A percentile compares a stretch with the other conserved stretches of the same genome.
Conservation (phyloP, 139 green algal species). For the Tetraselmis chui region DNA sequence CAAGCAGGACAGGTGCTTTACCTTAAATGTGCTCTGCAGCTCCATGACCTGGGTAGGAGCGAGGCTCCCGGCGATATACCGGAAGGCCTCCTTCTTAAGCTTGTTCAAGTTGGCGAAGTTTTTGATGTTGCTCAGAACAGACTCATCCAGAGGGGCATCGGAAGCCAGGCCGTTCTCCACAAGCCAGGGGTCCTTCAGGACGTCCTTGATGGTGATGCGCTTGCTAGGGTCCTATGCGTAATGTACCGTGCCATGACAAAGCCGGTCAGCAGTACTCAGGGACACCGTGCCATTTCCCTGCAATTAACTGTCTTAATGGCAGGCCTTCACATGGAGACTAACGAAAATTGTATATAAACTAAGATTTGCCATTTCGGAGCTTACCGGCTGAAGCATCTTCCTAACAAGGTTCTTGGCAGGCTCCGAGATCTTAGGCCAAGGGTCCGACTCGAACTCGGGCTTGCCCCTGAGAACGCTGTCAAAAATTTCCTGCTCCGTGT, state of each 20-base stretch:
- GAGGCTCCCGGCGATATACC: background rate
- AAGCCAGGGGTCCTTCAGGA: slow-evolving; percentile 91
- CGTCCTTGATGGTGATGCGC: slow-evolving; percentile 67
- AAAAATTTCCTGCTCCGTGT: slow-evolving; percentile 86
- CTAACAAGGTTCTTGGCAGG: slow-evolving; percentile 41
- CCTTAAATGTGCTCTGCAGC: background rate
- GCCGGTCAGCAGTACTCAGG: too few relatives aligned
- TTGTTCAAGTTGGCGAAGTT: slow-evolving; percentile 93
- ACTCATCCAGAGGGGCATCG: slow-evolving; percentile 62
- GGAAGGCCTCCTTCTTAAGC: slow-evolving; percentile 87
- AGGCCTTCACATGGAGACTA: too few relatives aligned
- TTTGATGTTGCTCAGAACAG: slow-evolving; percentile 79
- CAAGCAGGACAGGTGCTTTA: too few relatives aligned
- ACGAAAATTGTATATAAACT: too few relatives aligned
- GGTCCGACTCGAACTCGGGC: slow-evolving; percentile 62
- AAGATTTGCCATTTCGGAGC: too few relatives aligned
- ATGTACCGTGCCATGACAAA: background rate
- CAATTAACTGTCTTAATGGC: too few relatives aligned
- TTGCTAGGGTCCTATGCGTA: slow-evolving; percentile 60
- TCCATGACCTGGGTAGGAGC: background rate
- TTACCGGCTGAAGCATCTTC: slow-evolving; percentile 49
- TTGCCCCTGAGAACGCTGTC: slow-evolving; percentile 56
- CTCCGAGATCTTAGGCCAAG: slow-evolving; percentile 65
- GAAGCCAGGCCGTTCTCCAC: slow-evolving; percentile 64
- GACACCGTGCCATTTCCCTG: too few relatives aligned